Base-by-base conservation (phyloP, 1,284 basidiomycete genomes). In the Rhodotorula mucilaginosa region DNA sequence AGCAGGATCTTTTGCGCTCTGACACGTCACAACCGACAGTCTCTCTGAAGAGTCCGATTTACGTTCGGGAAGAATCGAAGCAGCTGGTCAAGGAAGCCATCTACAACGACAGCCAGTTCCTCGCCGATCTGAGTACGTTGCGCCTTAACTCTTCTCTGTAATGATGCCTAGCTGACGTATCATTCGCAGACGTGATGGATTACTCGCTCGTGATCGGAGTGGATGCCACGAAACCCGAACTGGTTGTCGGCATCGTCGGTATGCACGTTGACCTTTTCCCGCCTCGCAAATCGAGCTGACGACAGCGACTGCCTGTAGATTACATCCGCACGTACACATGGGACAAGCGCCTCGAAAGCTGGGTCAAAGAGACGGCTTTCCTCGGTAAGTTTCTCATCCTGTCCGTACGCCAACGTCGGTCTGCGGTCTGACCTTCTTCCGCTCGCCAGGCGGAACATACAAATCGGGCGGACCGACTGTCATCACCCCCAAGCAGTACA, bases 321-420 rank as follows among this genome's bases (percentile, higher is more conserved):
- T 96, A 93, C 80, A 90, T 96, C 70, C 88, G 93, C 26, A 95
- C 93, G 2, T 96, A 94, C 79, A 96, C 92, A 0, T 94, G 93
- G 94, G 96, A 99, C 83, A 99, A 99, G 84, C 94, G 94, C 78
- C 85, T 98, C 39, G 96, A 99, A 82, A 96, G 89, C 76, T 96
- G 93, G 90, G 93, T 98, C 61, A 99, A 98, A 80, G 96, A 98
- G 79, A 90, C 91, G 2, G 86, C 91, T 0, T 92, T 95, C 81
- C 84, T 97, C 26, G 92, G 84, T 64, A 88, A 71, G 78, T 60
- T 18, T 12, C 1, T 23, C 85, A 29, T 39, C 46, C 5, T 44
- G 1, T 21, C 46, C n/a, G 13, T 6, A 21, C 5, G 29, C 16
- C 16, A 19, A 57, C 44, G n/a, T 26, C 23, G 13, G 16, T 34